phyloP scores from a whole-genome alignment of 257 asterid species.

The Penstemon barbatus region DNA sequence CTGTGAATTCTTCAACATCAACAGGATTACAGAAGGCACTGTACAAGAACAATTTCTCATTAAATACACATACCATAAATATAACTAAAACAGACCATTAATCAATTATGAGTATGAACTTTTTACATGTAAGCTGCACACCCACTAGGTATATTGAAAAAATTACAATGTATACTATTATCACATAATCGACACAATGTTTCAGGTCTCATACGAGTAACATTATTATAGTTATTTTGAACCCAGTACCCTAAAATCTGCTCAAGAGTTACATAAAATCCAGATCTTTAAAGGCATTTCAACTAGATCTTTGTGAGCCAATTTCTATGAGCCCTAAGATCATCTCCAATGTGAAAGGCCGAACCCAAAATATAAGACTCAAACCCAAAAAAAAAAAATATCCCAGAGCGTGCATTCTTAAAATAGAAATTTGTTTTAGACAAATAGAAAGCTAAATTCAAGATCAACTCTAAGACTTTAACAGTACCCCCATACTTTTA shows the following conservation, averaged over 20 bases:
- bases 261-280: background rate
- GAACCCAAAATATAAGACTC: no score
- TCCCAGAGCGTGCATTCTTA: no score
- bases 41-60: constrained; percentile 33
- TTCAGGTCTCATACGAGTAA: background rate
- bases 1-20: constrained; percentile 90
- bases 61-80: constrained; percentile 11
- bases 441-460: no score
- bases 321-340: no score
- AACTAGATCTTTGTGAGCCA: background rate
- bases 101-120: constrained; percentile 8
- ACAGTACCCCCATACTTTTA: no score
- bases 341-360: no score
- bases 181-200: constrained; percentile 9
- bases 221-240: background rate
- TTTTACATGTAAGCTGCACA: constrained; percentile 12
- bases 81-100: constrained; percentile 8
- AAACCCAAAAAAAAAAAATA: no score
- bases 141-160: background rate
- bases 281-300: constrained; percentile 4
- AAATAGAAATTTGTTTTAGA: no score
- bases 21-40: constrained; percentile 95
- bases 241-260: background rate
- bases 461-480: no score
- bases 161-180: background rate